Percentiles rank a stretch among this genome's conserved stretches.
Conservation (phyloP, 2,329 filamentous ascomycete genomes). For the Cercospora sp. region DNA sequence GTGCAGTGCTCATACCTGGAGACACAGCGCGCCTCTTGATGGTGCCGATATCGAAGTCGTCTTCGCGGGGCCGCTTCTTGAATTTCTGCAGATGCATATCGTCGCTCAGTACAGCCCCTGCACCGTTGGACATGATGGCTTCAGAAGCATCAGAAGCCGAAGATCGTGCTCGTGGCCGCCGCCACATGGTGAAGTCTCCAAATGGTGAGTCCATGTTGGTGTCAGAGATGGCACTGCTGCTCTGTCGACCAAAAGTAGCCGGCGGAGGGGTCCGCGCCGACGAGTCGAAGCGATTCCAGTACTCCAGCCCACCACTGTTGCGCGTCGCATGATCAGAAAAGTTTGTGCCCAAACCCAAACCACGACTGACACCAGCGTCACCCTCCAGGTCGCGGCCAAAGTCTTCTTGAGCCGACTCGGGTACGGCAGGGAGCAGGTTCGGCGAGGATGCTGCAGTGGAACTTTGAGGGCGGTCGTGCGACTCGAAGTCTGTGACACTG, state of each 20-base stretch:
- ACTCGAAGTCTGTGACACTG: slow-evolving; percentile 41
- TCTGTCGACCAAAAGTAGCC: slow-evolving; percentile 56
- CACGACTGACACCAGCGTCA: slow-evolving; percentile 24
- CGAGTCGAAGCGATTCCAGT: slow-evolving; percentile 79
- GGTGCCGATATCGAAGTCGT: slow-evolving; percentile 82
- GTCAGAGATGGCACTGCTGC: slow-evolving; percentile 60
- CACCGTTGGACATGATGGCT: slow-evolving; percentile 24
- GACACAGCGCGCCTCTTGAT: slow-evolving; percentile 92
- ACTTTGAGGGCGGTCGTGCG: slow-evolving; percentile 45
- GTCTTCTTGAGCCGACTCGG: slow-evolving; percentile 64
- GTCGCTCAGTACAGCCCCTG: slow-evolving; percentile 33
- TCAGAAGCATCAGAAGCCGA: slow-evolving; percentile 38
- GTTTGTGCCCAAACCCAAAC: slow-evolving; percentile 57
- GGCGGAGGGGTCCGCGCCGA: slow-evolving; percentile 63
- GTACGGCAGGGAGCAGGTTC: slow-evolving; percentile 58
- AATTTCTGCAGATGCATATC: slow-evolving; percentile 39
- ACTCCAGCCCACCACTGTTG: slow-evolving; percentile 70
- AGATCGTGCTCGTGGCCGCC: slow-evolving; percentile 36
- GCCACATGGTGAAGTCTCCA: slow-evolving; percentile 28
- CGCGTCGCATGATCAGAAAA: slow-evolving; percentile 74
- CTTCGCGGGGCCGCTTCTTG: slow-evolving; percentile 84
- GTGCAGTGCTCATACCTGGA: slow-evolving; percentile 79
- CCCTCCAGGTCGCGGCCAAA: slow-evolving; percentile 62
- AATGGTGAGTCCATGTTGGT: slow-evolving; percentile 69
- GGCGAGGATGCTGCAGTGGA: slow-evolving; percentile 69